Evolutionary conservation across 2,329 filamentous ascomycete genomes (phyloP), one percentile per base, ranked within the genome.

Genomic region (Aureobasidium sp.): DNA sequence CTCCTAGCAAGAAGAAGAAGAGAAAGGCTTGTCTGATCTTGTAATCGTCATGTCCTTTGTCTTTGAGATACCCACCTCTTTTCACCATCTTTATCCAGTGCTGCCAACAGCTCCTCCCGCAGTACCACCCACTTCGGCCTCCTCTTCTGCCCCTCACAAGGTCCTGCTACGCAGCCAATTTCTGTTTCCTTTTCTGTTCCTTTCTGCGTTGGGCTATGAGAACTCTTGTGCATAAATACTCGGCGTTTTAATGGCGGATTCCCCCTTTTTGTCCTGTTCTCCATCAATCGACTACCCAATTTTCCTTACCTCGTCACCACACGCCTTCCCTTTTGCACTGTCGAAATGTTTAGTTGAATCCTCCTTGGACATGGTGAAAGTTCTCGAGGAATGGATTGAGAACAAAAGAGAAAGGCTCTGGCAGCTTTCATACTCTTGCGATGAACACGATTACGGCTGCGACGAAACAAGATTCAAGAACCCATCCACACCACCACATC

Each of bases 11-110:
- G 78, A 90, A 87, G 82, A 87, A 87, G 80, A 94, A 90, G 86
- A 91, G 89, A 84, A 87, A 87, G 79, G 89, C 83, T 76, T 95
- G 90, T 81, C 85, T 83, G 74, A 84, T 93, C 75, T 81, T 95
- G 72, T 95, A 34, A 56, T 42, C 39, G 44, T 14, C 31, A 48
- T 47, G 44, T 48, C 37, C 25, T 55, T 55, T 31, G 51, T 31
- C 51, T 42, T 39, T 41, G 37, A 42, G 37, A 55, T 55, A 55
- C 51, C 36, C 51, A 41, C 22, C 37, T 55, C 37, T 29, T 51
- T 51, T 29, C 47, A 51, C 6, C 47, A 51, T 20, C 47, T 15
- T 34, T n/a, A 11, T 51, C n/a, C 5, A 22, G 22, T 29, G 51
- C 36, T 29, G 51, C 12, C 25, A 17, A 7, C 51, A 27, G 31